phyloP scores from a whole-genome alignment of 768 basidiomycete genomes.

The Russula sp. region DNA sequence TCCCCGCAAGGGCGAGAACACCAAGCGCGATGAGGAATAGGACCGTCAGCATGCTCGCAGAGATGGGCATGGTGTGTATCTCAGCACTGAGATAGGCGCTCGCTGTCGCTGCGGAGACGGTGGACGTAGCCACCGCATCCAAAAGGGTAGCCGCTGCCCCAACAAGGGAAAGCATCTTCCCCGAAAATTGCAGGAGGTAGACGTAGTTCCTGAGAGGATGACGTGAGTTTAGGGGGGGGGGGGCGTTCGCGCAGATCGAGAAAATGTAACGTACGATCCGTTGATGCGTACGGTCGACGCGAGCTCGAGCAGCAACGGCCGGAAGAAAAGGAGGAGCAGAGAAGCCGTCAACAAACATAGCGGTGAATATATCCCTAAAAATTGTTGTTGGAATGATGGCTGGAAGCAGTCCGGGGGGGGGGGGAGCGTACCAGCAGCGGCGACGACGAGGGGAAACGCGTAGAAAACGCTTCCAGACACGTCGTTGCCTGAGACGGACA shows the following conservation, averaged over 20 bases:
- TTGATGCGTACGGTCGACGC: slow-evolving; percentile 18
- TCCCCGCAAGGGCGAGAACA: slow-evolving; percentile 21
- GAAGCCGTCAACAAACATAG: slow-evolving; percentile 23
- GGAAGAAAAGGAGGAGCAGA: slow-evolving; percentile 22
- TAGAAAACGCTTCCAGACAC: slow-evolving; percentile 23
- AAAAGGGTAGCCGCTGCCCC: slow-evolving; percentile 21
- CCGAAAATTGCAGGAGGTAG: slow-evolving; percentile 19
- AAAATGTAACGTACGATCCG: slow-evolving; percentile 15
- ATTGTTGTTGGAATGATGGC: neutral
- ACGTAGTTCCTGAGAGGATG: slow-evolving; percentile 6
- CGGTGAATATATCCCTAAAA: slow-evolving; percentile 21
- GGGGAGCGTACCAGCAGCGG: slow-evolving; percentile 10
- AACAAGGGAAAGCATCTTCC: slow-evolving; percentile 18
- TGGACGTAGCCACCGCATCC: slow-evolving; percentile 22
- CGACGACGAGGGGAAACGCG: slow-evolving; percentile 21
- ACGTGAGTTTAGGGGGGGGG: neutral
- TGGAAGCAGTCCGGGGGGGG: too few species aligned
- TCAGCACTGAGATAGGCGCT: slow-evolving; percentile 23
- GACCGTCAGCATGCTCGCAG: slow-evolving; percentile 14
- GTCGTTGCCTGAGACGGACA: slow-evolving; percentile 23
- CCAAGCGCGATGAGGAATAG: slow-evolving; percentile 18
- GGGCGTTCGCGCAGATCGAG: neutral
- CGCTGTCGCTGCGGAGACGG: slow-evolving; percentile 23
- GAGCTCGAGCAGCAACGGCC: slow-evolving; percentile 17
- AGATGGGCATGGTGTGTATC: slow-evolving; percentile 16